These are phyloP conservation scores for Thalassiosira livingstoniorum DNA, from an alignment of 352 stramenopile species.

Conservation along the genomic window DNA sequence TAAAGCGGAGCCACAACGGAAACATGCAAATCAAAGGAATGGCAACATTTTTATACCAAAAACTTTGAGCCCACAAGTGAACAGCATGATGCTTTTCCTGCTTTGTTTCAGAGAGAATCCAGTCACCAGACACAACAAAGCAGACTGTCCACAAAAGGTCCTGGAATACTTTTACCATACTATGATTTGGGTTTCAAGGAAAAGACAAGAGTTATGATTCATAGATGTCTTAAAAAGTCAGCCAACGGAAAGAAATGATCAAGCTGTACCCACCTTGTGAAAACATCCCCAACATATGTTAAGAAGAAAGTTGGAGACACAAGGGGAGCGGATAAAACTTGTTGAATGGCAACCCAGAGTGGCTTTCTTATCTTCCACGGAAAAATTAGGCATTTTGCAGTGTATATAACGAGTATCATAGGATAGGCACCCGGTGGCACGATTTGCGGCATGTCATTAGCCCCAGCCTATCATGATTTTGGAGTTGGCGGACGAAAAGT, in stretches of 20 bases:
- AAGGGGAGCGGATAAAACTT: conserved; percentile 91
- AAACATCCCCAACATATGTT: conserved; percentile 89
- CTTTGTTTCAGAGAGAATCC: conserved; percentile 82
- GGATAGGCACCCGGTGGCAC: conserved; percentile 91
- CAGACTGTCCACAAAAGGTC: conserved; percentile 92
- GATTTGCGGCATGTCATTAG: conserved; percentile 72
- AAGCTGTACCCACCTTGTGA: conserved; percentile 65
- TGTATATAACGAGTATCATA: conserved; percentile 91
- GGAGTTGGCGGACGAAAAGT: not conserved
- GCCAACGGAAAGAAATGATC: conserved; percentile 32
- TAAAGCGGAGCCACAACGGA: conserved; percentile 95
- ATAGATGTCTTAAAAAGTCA: not conserved
- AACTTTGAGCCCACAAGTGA: conserved; percentile 82
- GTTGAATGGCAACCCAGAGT: conserved; percentile 89
- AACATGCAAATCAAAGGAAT: conserved; percentile 95
- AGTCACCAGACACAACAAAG: conserved; percentile 95
- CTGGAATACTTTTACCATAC: conserved; percentile 85
- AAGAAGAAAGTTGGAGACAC: conserved; percentile 94
- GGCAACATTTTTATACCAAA: conserved; percentile 94
- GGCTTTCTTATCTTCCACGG: conserved; percentile 89
- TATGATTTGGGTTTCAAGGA: not conserved
- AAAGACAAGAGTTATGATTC: conserved; percentile 31
- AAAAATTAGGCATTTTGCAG: conserved; percentile 92
- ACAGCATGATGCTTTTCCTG: conserved; percentile 71
- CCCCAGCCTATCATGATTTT: conserved; percentile 52